Conservation (phyloP, 257 asterid genomes). For the Cordia subcordata region DNA sequence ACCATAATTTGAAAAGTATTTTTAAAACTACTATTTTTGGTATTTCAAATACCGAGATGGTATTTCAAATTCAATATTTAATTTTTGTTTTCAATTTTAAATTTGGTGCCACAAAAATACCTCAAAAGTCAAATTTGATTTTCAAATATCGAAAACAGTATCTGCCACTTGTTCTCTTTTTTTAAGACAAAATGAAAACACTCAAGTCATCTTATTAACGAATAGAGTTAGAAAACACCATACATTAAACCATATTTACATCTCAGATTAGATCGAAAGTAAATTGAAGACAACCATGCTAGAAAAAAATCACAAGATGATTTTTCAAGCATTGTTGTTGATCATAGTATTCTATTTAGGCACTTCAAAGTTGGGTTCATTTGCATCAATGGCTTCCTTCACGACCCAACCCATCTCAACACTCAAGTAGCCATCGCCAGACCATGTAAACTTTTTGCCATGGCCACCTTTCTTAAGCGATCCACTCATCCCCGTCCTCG, state of each 20-base stretch:
- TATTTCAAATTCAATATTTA: too few species aligned
- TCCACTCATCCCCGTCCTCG: conserved; percentile 31
- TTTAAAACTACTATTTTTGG: too few species aligned
- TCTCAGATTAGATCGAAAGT: neutral
- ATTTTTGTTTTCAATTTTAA: too few species aligned
- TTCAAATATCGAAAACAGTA: too few species aligned
- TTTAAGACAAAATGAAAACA: too few species aligned
- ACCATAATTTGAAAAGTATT: too few species aligned
- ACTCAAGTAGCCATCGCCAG: conserved; percentile 63
- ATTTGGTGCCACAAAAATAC: too few species aligned
- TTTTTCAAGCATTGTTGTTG: neutral
- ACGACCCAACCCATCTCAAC: conserved; percentile 41
- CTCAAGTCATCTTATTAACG: neutral
- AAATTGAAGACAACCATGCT: too few species aligned
- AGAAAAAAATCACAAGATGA: neutral
- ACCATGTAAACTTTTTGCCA: conserved; percentile 87
- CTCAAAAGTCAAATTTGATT: too few species aligned
- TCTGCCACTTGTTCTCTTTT: too few species aligned
- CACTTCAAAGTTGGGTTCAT: conserved; percentile 60
- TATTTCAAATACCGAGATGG: too few species aligned
- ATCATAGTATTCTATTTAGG: conserved; percentile 18
- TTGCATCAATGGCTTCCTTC: conserved; percentile 41
- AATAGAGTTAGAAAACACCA: too few species aligned
- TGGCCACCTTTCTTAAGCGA: conserved; percentile 86
- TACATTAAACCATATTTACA: conserved; percentile 17